These are phyloP conservation scores for Rheum nobile DNA, from an alignment of 148 eudicot genomes.

Conservation along the genomic window DNA sequence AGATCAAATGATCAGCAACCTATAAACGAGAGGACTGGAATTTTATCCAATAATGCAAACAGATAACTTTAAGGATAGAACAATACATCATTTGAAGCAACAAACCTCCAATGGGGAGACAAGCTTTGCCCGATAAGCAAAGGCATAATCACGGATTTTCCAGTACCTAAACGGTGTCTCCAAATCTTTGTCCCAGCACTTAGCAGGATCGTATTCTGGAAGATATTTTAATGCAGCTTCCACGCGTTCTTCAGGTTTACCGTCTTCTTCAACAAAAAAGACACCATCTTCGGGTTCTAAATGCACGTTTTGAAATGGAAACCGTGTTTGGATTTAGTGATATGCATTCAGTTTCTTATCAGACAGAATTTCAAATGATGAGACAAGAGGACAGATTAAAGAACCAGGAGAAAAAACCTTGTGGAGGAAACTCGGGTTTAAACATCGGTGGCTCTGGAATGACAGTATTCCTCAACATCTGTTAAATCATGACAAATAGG, in stretches of 20 bases:
- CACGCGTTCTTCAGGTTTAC: constrained; percentile 64
- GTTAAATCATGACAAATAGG: constrained; percentile 10
- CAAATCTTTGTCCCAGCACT: constrained; percentile 37
- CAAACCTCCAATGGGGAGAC: constrained; percentile 71
- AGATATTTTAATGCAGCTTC: constrained; percentile 57
- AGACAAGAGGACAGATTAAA: background rate
- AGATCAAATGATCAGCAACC: constrained; percentile 84
- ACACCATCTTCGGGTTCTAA: constrained; percentile 58
- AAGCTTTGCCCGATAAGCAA: constrained; percentile 70
- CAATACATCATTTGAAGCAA: background rate
- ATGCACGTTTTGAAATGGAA: constrained; percentile 14
- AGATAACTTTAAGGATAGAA: background rate
- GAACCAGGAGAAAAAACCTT: constrained; percentile 36
- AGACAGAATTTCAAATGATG: background rate
- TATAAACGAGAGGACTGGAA: constrained; percentile 12
- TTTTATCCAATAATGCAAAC: background rate
- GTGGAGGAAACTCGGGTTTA: constrained; percentile 89
- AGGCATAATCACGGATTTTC: constrained; percentile 91
- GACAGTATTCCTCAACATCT: constrained; percentile 75
- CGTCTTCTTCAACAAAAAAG: constrained; percentile 56
- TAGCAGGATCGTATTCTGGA: constrained; percentile 53
- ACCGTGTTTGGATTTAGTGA: background rate
- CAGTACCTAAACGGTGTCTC: constrained; percentile 61
- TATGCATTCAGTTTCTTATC: background rate
- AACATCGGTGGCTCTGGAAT: constrained; percentile 92